phyloP scores from a whole-genome alignment of 192 early-diverging fungal species.

The Gryganskiella cystojenkinii region DNA sequence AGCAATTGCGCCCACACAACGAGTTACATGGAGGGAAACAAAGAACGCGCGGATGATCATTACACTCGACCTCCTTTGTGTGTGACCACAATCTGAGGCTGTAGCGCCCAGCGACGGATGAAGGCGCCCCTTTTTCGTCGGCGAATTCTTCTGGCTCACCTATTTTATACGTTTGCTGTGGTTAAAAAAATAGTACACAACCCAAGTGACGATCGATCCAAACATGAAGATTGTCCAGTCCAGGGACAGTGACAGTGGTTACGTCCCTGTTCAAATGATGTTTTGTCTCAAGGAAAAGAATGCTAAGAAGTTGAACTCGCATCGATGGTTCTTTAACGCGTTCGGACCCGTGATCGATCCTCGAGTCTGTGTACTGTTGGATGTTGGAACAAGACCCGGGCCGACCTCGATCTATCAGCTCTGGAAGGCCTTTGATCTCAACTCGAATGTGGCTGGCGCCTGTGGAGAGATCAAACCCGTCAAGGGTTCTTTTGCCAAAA shows the following conservation, averaged over 20 bases:
- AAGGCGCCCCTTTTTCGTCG: too few relatives aligned
- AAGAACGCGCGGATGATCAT: background rate
- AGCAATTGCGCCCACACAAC: too few relatives aligned
- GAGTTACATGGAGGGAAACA: too few relatives aligned
- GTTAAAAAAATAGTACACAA: conserved; percentile 77
- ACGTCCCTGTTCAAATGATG: conserved; percentile 77
- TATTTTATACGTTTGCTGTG: too few relatives aligned
- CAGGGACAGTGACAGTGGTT: conserved; percentile 64
- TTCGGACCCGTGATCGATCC: conserved; percentile 68
- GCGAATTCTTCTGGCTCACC: too few relatives aligned
- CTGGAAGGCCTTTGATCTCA: conserved; percentile 85
- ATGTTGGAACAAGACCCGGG: conserved; percentile 86
- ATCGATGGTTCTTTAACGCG: conserved; percentile 77
- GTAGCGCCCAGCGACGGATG: too few relatives aligned
- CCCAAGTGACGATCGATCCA: conserved; percentile 75
- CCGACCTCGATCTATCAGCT: conserved; percentile 76
- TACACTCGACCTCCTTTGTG: background rate
- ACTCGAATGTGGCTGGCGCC: conserved; percentile 80
- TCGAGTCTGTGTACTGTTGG: conserved; percentile 71
- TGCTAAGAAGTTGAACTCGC: conserved; percentile 85
- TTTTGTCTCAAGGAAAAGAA: conserved; percentile 92
- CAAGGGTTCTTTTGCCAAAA: conserved; percentile 63
- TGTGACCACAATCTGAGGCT: too few relatives aligned
- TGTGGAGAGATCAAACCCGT: conserved; percentile 86
- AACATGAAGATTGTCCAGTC: conserved; percentile 66